Evolutionary conservation across 768 basidiomycete species (phyloP), one percentile per base, ranked within the genome.

Genomic region (Calocera viscosa): DNA sequence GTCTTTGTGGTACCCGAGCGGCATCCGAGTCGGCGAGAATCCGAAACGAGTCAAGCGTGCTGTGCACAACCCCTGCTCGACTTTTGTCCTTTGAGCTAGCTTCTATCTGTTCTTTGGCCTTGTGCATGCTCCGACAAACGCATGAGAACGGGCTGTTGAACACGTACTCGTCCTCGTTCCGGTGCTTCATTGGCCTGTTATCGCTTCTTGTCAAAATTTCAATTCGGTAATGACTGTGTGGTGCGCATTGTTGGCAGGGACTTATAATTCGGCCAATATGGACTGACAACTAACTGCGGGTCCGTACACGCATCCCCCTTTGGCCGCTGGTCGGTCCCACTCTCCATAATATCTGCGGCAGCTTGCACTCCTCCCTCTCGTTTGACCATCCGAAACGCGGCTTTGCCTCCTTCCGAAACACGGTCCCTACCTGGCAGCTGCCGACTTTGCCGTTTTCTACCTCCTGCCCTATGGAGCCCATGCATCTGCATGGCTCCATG

Each of bases 331-430:
- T 60, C 53, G 53, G 53, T 22, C 53, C 53, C 53, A 28, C 53
- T 16, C 30, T 16, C 22, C 53, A 22, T 60, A 28, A 60, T 60
- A 60, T 32, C 30, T 60, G 53, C 53, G 5, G 53, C 53, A 7
- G 43, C 19, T 30, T 16, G 14, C 53, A 2, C 26, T 28, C 53
- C 24, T 60, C 53, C 26, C 24, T 60, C 53, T 32, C 53, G 30
- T 60, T 60, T 14, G 19, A 60, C 30, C 30, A 60, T 60, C 53
- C 53, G 53, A 60, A 60, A 60, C 53, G 53, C 53, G 26, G 14
- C 53, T 60, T 60, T 60, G 53, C 53, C 53, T 60, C 53, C 53
- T 60, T 60, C 53, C 53, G 53, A 60, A 60, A 60, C 53, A 32
- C 53, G 53, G 53, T 12, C 30, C 53, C 53, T 60, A 60, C 26